phyloP scores from a whole-genome alignment of 306 rosid genomes.

The Hippophae tibetana region DNA sequence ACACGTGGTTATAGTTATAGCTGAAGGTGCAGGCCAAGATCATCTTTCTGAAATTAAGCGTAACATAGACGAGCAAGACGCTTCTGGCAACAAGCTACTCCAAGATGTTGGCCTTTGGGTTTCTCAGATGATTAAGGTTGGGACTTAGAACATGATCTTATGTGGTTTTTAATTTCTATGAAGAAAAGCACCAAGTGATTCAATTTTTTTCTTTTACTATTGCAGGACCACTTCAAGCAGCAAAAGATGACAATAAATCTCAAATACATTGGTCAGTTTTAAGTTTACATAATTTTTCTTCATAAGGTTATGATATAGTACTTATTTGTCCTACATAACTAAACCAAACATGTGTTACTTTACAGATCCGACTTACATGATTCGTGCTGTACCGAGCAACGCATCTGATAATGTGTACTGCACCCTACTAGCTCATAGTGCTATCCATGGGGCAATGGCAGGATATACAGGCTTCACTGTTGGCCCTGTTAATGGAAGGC shows the following conservation, averaged over 20 bases:
- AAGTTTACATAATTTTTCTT: not conserved
- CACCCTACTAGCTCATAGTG: conserved; percentile 69
- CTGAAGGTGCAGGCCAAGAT: conserved; percentile 72
- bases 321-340: not conserved
- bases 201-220: not conserved
- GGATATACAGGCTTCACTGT: conserved; percentile 64
- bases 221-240: conserved; percentile 51
- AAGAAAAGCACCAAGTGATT: not conserved
- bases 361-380: conserved; percentile 82
- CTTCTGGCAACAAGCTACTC: conserved; percentile 40
- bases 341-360: conserved; percentile 2
- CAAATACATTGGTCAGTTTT: conserved; percentile 55
- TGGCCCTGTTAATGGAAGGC: conserved; percentile 57
- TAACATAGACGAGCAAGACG: conserved; percentile 26
- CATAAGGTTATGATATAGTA: not conserved
- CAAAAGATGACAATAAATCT: conserved; percentile 39
- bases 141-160: not conserved
- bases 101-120: conserved; percentile 66
- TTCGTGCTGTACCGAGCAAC: conserved; percentile 62
- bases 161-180: not conserved
- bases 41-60: conserved; percentile 26
- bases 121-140: conserved; percentile 55
- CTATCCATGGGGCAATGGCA: conserved; percentile 71
- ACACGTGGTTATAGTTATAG: conserved; percentile 73
- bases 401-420: conserved; percentile 61